phyloP scores from a whole-genome alignment of 2,329 filamentous ascomycete species.

The Hymenoscyphus fructigenus region DNA sequence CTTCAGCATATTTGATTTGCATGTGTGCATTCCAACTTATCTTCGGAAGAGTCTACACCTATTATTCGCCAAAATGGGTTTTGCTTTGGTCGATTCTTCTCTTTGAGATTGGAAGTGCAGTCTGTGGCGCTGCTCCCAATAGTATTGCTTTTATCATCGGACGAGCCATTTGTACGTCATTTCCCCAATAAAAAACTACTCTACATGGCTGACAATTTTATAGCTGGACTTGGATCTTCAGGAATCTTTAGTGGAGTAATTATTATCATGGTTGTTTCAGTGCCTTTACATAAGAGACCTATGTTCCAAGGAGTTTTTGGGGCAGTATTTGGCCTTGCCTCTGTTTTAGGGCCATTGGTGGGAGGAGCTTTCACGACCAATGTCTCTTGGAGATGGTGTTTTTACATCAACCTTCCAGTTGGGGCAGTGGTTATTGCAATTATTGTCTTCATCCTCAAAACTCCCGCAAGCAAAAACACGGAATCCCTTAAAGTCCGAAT shows the following conservation, averaged over 20 bases:
- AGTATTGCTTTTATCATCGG: slow-evolving; percentile 38
- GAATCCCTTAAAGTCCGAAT: slow-evolving; percentile 41
- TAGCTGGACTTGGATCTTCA: slow-evolving; percentile 28
- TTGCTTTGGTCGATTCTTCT: slow-evolving; percentile 33
- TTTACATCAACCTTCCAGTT: slow-evolving; percentile 42
- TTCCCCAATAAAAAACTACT: background rate
- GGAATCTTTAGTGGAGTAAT: slow-evolving; percentile 36
- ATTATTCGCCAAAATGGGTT: slow-evolving; percentile 35
- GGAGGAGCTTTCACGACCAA: slow-evolving; percentile 44
- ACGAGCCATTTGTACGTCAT: slow-evolving; percentile 33
- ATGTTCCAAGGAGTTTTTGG: slow-evolving; percentile 34
- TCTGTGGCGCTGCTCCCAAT: slow-evolving; percentile 38
- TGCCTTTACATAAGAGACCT: slow-evolving; percentile 33
- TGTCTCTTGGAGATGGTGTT: slow-evolving; percentile 38
- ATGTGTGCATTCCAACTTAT: slow-evolving; percentile 31
- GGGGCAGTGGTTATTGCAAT: slow-evolving; percentile 23
- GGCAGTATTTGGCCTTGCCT: slow-evolving; percentile 35
- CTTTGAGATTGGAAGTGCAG: slow-evolving; percentile 38
- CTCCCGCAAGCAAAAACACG: slow-evolving; percentile 18
- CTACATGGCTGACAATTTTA: background rate
- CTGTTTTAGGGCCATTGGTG: slow-evolving; percentile 37
- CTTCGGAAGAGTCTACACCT: slow-evolving; percentile 36
- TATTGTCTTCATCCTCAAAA: slow-evolving; percentile 23
- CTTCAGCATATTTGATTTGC: slow-evolving; percentile 41
- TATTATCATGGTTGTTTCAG: slow-evolving; percentile 31